A percentile compares a stretch with the other conserved stretches of the same genome.
Evolutionary conservation across 768 basidiomycete species (phyloP).

Genomic region (Infundibulicybe gibba): DNA sequence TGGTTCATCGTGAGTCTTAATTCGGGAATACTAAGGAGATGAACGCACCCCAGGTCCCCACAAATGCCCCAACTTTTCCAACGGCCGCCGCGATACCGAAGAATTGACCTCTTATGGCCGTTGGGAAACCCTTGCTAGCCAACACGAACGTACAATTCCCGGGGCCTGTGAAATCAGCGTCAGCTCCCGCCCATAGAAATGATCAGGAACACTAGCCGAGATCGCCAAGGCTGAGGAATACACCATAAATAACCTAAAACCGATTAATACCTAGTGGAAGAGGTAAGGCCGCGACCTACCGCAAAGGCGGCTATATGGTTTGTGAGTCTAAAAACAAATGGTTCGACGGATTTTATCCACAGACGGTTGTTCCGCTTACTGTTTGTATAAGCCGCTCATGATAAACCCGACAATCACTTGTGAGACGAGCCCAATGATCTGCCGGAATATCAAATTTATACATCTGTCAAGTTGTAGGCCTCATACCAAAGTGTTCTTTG

Average conservation of each 20-base stretch:
- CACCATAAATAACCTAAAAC: conserved; percentile 73
- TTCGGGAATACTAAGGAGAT: too few species aligned
- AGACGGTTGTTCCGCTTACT: conserved; percentile 21
- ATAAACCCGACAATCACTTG: conserved; percentile 81
- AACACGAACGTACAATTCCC: conserved; percentile 84
- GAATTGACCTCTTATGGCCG: conserved; percentile 79
- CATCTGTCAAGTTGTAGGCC: conserved; percentile 1
- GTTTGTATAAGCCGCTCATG: conserved; percentile 80
- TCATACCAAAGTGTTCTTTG: conserved; percentile 66
- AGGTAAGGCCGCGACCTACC: conserved; percentile 27
- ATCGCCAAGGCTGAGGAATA: conserved; percentile 88
- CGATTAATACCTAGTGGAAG: too few species aligned
- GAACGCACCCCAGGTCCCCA: conserved; percentile 70
- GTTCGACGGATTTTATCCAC: neutral
- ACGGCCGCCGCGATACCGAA: conserved; percentile 83
- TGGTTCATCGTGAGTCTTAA: neutral
- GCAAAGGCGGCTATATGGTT: conserved; percentile 69
- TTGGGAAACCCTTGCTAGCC: conserved; percentile 80
- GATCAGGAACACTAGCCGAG: conserved; percentile 48
- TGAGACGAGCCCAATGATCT: conserved; percentile 66
- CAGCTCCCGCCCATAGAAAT: too few species aligned
- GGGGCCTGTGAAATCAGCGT: too few species aligned
- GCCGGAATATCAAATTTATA: neutral
- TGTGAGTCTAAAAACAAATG: conserved; percentile 36
- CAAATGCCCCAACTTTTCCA: conserved; percentile 81